phyloP scores from a whole-genome alignment of 495 filamentous ascomycete genomes.

The Annulohypoxylon moriforme region DNA sequence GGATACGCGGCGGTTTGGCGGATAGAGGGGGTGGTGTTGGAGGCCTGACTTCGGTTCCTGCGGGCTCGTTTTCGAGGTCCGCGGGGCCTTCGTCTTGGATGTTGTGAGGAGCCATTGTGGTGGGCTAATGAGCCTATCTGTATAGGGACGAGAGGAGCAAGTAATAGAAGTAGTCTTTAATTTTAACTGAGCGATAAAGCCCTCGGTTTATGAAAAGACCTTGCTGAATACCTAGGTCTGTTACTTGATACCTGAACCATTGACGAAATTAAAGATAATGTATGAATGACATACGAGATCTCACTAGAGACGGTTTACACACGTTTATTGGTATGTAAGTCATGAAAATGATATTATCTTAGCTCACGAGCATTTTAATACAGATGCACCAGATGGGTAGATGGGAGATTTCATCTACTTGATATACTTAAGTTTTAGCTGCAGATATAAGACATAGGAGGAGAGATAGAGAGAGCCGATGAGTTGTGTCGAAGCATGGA shows the following conservation, averaged over 20 bases:
- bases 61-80: conserved; percentile 35
- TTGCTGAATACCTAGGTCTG: background rate
- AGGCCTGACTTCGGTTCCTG: conserved; percentile 36
- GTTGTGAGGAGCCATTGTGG: conserved; percentile 46
- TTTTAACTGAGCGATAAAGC: background rate
- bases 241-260: background rate
- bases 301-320: background rate
- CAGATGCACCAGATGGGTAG: background rate
- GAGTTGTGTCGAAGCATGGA: background rate
- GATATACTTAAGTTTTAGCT: background rate
- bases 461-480: background rate
- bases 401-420: background rate
- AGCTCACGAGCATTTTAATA: background rate
- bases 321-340: background rate
- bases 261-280: background rate
- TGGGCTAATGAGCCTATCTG: background rate
- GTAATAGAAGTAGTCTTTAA: background rate
- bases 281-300: background rate
- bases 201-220: background rate
- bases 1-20: conserved; percentile 65
- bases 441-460: background rate
- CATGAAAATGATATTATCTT: background rate
- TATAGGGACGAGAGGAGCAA: background rate
- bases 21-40: conserved; percentile 51
- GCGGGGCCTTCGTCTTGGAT: conserved; percentile 41